Evolutionary conservation across 306 rosid species (phyloP).

Genomic region (Corylus americana): DNA sequence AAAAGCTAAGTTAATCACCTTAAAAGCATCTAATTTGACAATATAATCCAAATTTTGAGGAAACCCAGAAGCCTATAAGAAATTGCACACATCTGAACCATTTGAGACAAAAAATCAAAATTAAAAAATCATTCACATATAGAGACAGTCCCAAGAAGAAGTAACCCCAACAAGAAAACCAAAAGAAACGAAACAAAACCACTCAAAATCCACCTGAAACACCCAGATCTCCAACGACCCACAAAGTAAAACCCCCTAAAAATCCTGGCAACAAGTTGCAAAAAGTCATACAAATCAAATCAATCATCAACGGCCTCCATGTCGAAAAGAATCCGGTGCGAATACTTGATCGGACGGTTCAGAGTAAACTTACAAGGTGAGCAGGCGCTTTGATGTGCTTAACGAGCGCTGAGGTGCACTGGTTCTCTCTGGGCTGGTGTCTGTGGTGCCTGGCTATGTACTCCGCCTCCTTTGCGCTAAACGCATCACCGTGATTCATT

Average conservation of each 20-base stretch:
- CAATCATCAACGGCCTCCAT: constrained; percentile 11
- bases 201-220: constrained; percentile 19
- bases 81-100: constrained; percentile 1
- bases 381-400: constrained; percentile 88
- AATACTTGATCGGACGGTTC: background rate
- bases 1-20: background rate
- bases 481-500: constrained; percentile 58
- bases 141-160: background rate
- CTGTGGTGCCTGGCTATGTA: constrained; percentile 82
- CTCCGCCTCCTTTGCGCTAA: constrained; percentile 61
- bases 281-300: constrained; percentile 12
- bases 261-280: background rate
- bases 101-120: constrained; percentile 5
- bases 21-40: constrained; percentile 9
- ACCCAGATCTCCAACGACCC: constrained; percentile 40
- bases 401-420: constrained; percentile 89
- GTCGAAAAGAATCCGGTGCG: background rate
- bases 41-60: constrained; percentile 8
- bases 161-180: constrained; percentile 18
- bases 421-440: constrained; percentile 69
- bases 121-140: background rate
- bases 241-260: constrained; percentile 10
- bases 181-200: background rate
- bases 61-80: constrained; percentile 8
- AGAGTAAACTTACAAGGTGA: constrained; percentile 56